Evolutionary conservation across 768 basidiomycete genomes (phyloP).

Genomic region (Sutorius australiensis): DNA sequence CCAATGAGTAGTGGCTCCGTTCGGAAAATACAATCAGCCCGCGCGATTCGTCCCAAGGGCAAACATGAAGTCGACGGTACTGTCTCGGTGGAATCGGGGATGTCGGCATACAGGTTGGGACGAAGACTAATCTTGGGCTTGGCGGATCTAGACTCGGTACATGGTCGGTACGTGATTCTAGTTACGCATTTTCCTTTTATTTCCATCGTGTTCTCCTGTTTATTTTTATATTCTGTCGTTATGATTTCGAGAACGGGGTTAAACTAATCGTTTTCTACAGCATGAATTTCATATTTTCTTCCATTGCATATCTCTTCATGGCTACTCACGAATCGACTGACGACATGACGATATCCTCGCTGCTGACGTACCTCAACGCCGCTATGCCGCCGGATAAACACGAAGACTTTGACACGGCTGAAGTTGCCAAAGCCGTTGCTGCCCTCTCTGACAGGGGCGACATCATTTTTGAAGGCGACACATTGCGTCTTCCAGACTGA

Average conservation of each 20-base stretch:
- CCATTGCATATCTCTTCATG: constrained; percentile 60
- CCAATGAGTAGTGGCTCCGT: constrained; percentile 2
- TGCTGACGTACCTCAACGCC: constrained; percentile 70
- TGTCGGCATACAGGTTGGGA: constrained; percentile 18
- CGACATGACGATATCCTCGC: constrained; percentile 64
- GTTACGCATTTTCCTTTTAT: background rate
- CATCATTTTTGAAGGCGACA: constrained; percentile 52
- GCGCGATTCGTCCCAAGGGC: constrained; percentile 26
- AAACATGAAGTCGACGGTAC: constrained; percentile 24
- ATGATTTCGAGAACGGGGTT: constrained; percentile 2
- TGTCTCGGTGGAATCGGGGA: constrained; percentile 13
- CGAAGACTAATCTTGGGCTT: constrained; percentile 34
- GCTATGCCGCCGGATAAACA: constrained; percentile 76
- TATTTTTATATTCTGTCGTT: constrained; percentile 3
- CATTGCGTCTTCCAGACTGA: constrained; percentile 28
- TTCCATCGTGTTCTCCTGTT: background rate
- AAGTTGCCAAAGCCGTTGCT: constrained; percentile 54
- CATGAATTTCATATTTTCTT: constrained; percentile 55
- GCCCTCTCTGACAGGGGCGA: constrained; percentile 45
- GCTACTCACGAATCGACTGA: constrained; percentile 66
- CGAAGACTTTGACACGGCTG: constrained; percentile 76
- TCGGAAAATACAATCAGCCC: constrained; percentile 24
- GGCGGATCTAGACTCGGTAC: constrained; percentile 57
- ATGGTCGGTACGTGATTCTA: constrained; percentile 51
- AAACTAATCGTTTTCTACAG: constrained; percentile 30